Percentiles rank a stretch among this genome's conserved stretches.
Conservation (phyloP, 805 yeast species). For the Yarrowia sp. region DNA sequence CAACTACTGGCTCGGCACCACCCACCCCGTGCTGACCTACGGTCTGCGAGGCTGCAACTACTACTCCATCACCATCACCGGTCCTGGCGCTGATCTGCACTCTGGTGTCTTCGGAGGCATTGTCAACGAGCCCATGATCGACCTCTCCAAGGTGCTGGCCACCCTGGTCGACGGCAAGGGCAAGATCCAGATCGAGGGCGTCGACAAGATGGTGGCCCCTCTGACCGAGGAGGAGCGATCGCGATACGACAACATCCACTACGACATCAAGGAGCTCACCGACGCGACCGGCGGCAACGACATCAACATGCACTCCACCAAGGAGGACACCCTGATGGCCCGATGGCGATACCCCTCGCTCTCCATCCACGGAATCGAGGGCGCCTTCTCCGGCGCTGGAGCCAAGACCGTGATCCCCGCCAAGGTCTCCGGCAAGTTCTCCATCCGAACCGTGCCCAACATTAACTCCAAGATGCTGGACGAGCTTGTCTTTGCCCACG, state of each 20-base stretch:
- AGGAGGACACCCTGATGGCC: conserved; percentile 81
- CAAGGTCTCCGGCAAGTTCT: conserved; percentile 88
- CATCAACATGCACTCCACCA: conserved; percentile 69
- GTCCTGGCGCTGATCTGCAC: conserved; percentile 97
- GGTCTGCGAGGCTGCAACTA: conserved; percentile 97
- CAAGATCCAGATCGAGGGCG: conserved; percentile 80
- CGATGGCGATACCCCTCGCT: conserved; percentile 99
- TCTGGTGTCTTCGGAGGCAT: conserved; percentile 97
- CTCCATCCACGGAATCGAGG: conserved; percentile 95
- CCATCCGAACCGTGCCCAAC: conserved; percentile 96
- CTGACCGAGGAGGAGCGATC: conserved; percentile 75
- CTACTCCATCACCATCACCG: conserved; percentile 75
- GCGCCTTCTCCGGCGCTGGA: conserved; percentile 92
- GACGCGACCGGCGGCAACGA: conserved; percentile 87
- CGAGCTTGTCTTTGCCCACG: conserved; percentile 68
- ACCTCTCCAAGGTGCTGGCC: conserved; percentile 73
- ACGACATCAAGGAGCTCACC: conserved; percentile 77
- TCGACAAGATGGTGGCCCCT: conserved; percentile 92
- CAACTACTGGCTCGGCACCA: conserved; percentile 98
- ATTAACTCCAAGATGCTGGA: conserved; percentile 79
- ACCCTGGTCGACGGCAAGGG: conserved; percentile 80
- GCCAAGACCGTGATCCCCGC: conserved; percentile 99
- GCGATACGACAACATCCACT: conserved; percentile 83
- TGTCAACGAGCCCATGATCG: conserved; percentile 96
- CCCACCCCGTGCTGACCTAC: conserved; percentile 93